phyloP scores from a whole-genome alignment of 1,284 basidiomycete genomes.

The Cutaneotrichosporon sp. region DNA sequence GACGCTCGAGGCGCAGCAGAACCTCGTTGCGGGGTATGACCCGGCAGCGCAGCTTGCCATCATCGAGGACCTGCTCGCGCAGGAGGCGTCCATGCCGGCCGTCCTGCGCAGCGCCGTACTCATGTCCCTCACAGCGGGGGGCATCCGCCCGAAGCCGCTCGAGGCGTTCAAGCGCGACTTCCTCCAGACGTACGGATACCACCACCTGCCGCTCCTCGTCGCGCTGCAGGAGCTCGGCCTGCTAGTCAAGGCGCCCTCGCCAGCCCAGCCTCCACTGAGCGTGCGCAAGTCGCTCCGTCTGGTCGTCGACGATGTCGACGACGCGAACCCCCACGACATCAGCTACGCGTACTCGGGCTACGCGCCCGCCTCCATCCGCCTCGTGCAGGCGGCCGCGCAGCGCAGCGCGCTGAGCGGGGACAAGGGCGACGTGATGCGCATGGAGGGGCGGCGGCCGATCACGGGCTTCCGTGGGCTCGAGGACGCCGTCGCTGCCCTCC shows the following conservation, averaged over 20 bases:
- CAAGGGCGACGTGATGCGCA: conserved; percentile 54
- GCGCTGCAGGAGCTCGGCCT: conserved; percentile 73
- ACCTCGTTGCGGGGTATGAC: conserved; percentile 88
- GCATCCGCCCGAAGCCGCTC: conserved; percentile 81
- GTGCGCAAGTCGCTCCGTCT: conserved; percentile 85
- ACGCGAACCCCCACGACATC: conserved; percentile 77
- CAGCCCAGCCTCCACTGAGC: conserved; percentile 61
- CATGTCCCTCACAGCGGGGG: conserved; percentile 76
- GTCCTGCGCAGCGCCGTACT: conserved; percentile 83
- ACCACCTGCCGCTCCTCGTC: conserved; percentile 80
- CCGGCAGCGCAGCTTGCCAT: conserved; percentile 69
- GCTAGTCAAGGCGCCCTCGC: conserved; percentile 51
- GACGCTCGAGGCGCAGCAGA: conserved; percentile 94
- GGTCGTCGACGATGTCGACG: conserved; percentile 83
- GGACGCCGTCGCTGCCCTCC: conserved; percentile 76
- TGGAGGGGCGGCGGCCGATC: conserved; percentile 60
- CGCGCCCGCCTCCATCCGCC: conserved; percentile 85
- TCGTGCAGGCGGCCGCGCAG: conserved; percentile 90
- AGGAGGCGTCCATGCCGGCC: conserved; percentile 68
- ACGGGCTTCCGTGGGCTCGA: conserved; percentile 97
- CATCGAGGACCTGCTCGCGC: conserved; percentile 84
- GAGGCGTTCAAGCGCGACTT: conserved; percentile 90
- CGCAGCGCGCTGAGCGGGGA: conserved; percentile 68
- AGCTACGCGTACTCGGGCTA: conserved; percentile 96
- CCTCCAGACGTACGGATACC: conserved; percentile 92